Percentiles rank a stretch among this genome's conserved stretches.
Evolutionary conservation across 805 yeast species (phyloP).

Genomic region (Nakazawaea populi): DNA sequence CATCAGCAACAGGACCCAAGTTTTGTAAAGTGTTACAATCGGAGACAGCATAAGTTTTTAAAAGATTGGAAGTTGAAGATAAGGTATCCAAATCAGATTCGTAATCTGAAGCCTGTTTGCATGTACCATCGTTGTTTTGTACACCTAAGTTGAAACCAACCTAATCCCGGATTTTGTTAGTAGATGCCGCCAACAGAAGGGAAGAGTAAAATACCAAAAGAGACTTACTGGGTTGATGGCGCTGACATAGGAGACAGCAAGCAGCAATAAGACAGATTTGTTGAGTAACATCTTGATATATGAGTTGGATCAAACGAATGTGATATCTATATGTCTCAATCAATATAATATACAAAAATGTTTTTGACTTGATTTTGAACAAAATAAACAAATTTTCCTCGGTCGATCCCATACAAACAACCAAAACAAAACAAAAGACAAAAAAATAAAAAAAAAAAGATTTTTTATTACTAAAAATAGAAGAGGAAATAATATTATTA

Average conservation of each 20-base stretch:
- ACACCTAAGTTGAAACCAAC: constrained; percentile 88
- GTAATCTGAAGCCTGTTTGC: constrained; percentile 72
- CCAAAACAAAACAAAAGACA: too few species aligned
- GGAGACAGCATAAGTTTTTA: constrained; percentile 89
- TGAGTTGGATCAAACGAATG: not conserved
- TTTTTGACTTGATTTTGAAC: not conserved
- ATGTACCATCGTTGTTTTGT: constrained; percentile 63
- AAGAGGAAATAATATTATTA: too few species aligned
- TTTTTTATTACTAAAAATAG: too few species aligned
- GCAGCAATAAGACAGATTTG: constrained; percentile 4
- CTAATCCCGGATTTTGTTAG: constrained; percentile 16
- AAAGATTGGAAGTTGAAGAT: constrained; percentile 50
- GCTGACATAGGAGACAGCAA: constrained; percentile 1
- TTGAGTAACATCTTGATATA: not conserved
- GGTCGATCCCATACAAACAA: too few species aligned
- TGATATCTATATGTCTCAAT: not conserved
- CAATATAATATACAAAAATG: not conserved
- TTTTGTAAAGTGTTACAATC: constrained; percentile 85
- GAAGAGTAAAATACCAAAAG: not conserved
- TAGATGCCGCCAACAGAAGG: not conserved
- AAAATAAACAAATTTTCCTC: not conserved
- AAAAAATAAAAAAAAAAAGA: too few species aligned
- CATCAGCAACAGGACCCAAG: constrained; percentile 83
- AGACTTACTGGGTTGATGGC: constrained; percentile 4
- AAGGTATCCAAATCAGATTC: constrained; percentile 58